These are phyloP conservation scores for Podaxis sp. DNA, from an alignment of 768 basidiomycete species.

Conservation along the genomic window DNA sequence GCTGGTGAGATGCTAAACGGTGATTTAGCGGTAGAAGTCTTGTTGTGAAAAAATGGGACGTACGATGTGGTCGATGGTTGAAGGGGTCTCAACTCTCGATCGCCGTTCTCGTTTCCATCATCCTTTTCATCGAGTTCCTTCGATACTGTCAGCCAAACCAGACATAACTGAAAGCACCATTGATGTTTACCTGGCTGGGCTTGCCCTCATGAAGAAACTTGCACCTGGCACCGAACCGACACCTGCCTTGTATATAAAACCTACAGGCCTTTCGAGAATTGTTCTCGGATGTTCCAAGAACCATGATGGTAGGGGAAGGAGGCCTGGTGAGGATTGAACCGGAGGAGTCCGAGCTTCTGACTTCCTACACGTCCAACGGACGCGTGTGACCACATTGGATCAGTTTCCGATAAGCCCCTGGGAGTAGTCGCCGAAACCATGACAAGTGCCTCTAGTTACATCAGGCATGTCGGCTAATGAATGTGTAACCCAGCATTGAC, in stretches of 20 bases:
- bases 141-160: background rate
- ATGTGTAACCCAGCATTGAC: too few species aligned
- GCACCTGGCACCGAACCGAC: constrained; percentile 8
- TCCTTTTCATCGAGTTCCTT: background rate
- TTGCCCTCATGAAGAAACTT: constrained; percentile 1
- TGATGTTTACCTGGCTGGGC: background rate
- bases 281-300: background rate
- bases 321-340: background rate
- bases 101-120: background rate
- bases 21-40: background rate
- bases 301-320: constrained; percentile 12
- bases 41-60: background rate
- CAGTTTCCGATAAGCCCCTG: background rate
- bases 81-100: background rate
- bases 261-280: background rate
- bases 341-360: background rate
- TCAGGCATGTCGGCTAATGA: too few species aligned
- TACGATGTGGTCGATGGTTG: background rate
- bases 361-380: background rate
- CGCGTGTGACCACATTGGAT: background rate
- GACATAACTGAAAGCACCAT: background rate
- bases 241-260: background rate
- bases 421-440: too few species aligned
- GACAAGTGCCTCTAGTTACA: too few species aligned
- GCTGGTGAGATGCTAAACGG: background rate